Evolutionary conservation across 352 stramenopile species (phyloP).

Genomic region (Pythium sp.): DNA sequence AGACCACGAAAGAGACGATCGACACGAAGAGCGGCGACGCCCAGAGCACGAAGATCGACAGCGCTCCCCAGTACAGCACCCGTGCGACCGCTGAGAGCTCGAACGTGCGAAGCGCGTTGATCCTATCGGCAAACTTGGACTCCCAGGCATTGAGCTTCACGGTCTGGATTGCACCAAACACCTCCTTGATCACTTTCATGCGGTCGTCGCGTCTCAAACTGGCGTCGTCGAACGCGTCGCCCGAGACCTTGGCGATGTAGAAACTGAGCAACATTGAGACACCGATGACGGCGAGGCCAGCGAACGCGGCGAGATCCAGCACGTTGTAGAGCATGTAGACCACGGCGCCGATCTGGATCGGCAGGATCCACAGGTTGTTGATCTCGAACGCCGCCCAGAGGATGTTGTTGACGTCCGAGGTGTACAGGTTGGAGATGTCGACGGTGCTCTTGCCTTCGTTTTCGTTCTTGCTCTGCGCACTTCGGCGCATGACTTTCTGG

Average conservation of each 20-base stretch:
- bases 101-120: too few species aligned
- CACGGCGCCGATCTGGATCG: constrained; percentile 33
- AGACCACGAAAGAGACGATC: constrained; percentile 34
- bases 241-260: constrained; percentile 43
- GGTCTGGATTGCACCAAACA: background rate
- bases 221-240: too few species aligned
- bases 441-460: constrained; percentile 17
- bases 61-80: constrained; percentile 45
- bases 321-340: constrained; percentile 41
- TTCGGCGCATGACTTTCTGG: constrained; percentile 37
- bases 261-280: constrained; percentile 37
- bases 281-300: constrained; percentile 32
- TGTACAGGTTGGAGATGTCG: constrained; percentile 93
- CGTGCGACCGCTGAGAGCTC: constrained; percentile 51
- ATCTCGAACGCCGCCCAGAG: constrained; percentile 52
- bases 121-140: constrained; percentile 21
- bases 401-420: constrained; percentile 79
- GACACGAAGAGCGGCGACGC: constrained; percentile 24
- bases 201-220: too few species aligned
- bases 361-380: constrained; percentile 52
- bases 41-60: constrained; percentile 49
- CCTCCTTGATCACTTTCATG: background rate
- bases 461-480: too few species aligned
- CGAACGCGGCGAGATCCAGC: constrained; percentile 36
- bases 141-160: background rate